Evolutionary conservation across 1,139 yeast genomes (phyloP).

Genomic region (Blastobotrys illinoisensis): DNA sequence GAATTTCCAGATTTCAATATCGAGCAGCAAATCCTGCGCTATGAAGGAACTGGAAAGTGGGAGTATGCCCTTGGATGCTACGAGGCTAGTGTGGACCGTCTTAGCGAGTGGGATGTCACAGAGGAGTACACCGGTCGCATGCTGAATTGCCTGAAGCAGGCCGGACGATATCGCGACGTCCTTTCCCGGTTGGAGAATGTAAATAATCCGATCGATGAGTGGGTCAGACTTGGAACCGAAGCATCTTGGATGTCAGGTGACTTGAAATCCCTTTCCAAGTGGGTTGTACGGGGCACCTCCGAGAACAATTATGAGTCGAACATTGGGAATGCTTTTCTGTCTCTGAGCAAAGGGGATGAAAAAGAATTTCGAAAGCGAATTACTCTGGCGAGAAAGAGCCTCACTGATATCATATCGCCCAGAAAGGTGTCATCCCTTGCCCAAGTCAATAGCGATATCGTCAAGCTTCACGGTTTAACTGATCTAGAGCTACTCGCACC

Average conservation of each 20-base stretch:
- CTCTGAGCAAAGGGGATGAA: conserved; percentile 36
- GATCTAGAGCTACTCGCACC: conserved; percentile 45
- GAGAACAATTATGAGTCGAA: conserved; percentile 49
- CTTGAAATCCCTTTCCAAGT: conserved; percentile 36
- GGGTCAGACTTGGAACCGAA: conserved; percentile 59
- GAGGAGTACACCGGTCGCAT: conserved; percentile 36
- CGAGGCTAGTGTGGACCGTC: conserved; percentile 52
- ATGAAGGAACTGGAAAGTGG: conserved; percentile 87
- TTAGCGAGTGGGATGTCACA: conserved; percentile 33
- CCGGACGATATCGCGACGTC: conserved; percentile 51
- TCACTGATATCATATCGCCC: conserved; percentile 59
- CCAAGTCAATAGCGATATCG: conserved; percentile 51
- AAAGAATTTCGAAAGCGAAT: conserved; percentile 39
- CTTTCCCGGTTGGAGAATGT: conserved; percentile 27
- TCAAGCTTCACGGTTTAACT: conserved; percentile 63
- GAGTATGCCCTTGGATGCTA: conserved; percentile 82
- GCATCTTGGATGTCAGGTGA: conserved; percentile 69
- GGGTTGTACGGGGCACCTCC: neutral
- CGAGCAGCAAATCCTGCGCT: conserved; percentile 66
- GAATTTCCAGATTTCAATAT: conserved; percentile 65
- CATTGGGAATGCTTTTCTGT: conserved; percentile 55
- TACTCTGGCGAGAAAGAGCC: conserved; percentile 46
- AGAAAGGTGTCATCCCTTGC: conserved; percentile 59
- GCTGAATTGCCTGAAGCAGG: conserved; percentile 51
- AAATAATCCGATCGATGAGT: conserved; percentile 14